Evolutionary conservation across 1,284 basidiomycete species (phyloP), one percentile per base, ranked within the genome.

Genomic region (Ganoderma leucocontextum): DNA sequence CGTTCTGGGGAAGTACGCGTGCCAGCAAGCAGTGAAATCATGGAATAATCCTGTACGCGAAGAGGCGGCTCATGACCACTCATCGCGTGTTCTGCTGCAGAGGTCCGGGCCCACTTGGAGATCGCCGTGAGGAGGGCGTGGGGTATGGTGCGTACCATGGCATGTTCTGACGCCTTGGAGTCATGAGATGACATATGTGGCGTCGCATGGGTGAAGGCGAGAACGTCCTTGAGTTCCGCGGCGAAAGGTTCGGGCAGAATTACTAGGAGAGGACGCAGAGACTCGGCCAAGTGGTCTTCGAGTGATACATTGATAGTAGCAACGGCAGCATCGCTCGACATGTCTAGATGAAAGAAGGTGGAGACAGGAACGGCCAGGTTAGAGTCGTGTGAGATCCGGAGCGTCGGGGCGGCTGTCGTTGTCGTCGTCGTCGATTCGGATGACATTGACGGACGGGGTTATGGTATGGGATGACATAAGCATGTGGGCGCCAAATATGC

Each of bases 11-110:
- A 91, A 19, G 92, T 91, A 42, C 84, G 86, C 3, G 90, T 85
- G 36, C 93, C 93, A 22, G 93, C 92, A 3, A 95, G 86, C 35
- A 95, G 81, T n/a, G 91, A 80, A 60, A 93, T 80, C 87, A 93
- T 93, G 13, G 84, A 81, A 76, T 92, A 94, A 22, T 84, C 82
- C 33, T 80, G 78, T 10, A 86, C 80, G 70, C 88, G 80, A 68
- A 94, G 79, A 7, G 81, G 78, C 12, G 85, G 83, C 7, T 79
- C 78, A 62, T 82, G 81, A 8, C 80, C 75, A 29, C 79, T 76
- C 60, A 94, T 81, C n/a, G 80, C 77, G 0, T 76, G 72, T 60
- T 74, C 73, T 8, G 89, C 91, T 61, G 79, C 77, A 8, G 82
- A 72, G 36, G 90, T 85, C 53, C 88, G 86, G 33, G 89, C 79